These are phyloP conservation scores for Roridomyces roridus DNA, from an alignment of 768 basidiomycete genomes.

Conservation along the genomic window DNA sequence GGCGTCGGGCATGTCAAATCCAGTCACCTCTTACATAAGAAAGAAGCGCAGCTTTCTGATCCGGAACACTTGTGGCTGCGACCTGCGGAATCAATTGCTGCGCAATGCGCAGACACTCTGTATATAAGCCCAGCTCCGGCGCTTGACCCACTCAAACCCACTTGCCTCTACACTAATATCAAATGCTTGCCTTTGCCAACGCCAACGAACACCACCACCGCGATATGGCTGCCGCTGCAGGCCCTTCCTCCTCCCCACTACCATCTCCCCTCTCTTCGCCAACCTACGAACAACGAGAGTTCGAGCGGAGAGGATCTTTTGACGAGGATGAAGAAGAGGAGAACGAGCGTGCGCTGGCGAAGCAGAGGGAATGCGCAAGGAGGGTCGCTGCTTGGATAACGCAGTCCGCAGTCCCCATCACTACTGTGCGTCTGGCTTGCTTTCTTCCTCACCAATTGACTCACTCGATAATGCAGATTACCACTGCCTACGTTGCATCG, in stretches of 20 bases:
- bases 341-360: conserved; percentile 11
- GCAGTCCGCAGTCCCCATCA: conserved; percentile 24
- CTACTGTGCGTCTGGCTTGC: conserved; percentile 15
- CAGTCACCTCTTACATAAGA: background rate
- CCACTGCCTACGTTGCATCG: conserved; percentile 14
- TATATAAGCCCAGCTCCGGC: conserved; percentile 17
- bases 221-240: conserved; percentile 6
- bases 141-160: background rate
- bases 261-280: conserved; percentile 11
- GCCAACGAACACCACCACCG: conserved; percentile 4
- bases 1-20: background rate
- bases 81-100: too few species aligned
- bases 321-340: conserved; percentile 12
- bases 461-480: conserved; percentile 8
- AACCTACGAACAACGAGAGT: conserved; percentile 2
- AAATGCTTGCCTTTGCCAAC: conserved; percentile 15
- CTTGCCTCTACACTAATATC: conserved; percentile 1
- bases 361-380: conserved; percentile 21
- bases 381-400: conserved; percentile 26
- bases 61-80: too few species aligned
- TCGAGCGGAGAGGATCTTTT: conserved; percentile 4
- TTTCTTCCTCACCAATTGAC: background rate
- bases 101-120: conserved; percentile 6
- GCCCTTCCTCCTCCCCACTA: conserved; percentile 16
- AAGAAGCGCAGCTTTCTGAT: too few species aligned